Evolutionary conservation across 2,329 filamentous ascomycete genomes (phyloP), one percentile per base, ranked within the genome.

Genomic region (Mycogone perniciosa): DNA sequence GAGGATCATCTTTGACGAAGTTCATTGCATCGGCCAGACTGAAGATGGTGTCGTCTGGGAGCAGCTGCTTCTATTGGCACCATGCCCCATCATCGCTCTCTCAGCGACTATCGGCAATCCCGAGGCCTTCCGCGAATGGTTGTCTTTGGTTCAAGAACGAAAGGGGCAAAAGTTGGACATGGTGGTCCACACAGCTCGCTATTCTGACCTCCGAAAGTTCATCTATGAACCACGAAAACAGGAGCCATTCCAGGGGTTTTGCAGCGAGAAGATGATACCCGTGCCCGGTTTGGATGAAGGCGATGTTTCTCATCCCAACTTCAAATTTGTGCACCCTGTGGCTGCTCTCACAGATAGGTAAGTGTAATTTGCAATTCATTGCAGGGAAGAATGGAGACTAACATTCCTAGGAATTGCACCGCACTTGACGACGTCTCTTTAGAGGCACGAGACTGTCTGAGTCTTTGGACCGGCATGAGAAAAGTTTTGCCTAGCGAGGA

Each of bases 31-130:
- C 53, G 85, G 87, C 0, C 82, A 90, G 62, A 78, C 82, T 0
- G 84, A 89, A 6, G 86, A 91, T 57, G 86, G 86, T 47, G 70
- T 89, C 1, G 74, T 90, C 2, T 92, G 86, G 86, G 86, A 92
- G 59, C 86, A 91, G 61, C 72, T 92, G 4, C 70, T 91, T 1
- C 74, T 91, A 1, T 74, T 89, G 54, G 79, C 86, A 0, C 86
- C 86, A 1, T 91, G 86, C 57, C 87, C 85, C 0, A 86, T 92
- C 45, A 86, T 91, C 56, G 87, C 87, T 0, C 75, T 92, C 1
- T 91, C 87, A 1, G 88, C 87, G 1, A 92, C 88, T 0, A 84
- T 92, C 10, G 87, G 86, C 4, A 91, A 91, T 56, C 85, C 86
- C 0, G 64, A 76, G 2, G 80, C 86, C 58, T 89, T 92, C 67